Percentiles rank a stretch among this genome's conserved stretches.
Evolutionary conservation across 2,329 filamentous ascomycete genomes (phyloP).

Genomic region (Magnaporthiopsis incrustans): DNA sequence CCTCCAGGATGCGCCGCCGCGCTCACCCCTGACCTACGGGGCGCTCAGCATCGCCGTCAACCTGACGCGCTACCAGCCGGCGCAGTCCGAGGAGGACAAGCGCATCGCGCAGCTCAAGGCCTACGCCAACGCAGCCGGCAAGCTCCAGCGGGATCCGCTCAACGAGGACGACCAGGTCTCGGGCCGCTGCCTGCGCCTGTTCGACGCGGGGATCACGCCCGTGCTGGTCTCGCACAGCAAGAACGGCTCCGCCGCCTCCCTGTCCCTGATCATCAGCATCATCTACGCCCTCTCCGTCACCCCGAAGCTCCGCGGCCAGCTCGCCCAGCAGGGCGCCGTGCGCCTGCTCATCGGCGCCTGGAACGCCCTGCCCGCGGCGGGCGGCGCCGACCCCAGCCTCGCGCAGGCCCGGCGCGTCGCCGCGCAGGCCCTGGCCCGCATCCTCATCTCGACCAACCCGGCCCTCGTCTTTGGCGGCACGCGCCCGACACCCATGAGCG

Average conservation of each 20-base stretch:
- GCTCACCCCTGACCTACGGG: constrained; percentile 72
- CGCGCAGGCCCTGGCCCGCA: constrained; percentile 74
- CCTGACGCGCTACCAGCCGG: constrained; percentile 71
- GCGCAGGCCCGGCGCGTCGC: constrained; percentile 45
- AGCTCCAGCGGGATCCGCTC: constrained; percentile 54
- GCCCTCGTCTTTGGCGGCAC: constrained; percentile 73
- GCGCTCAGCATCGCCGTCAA: constrained; percentile 80
- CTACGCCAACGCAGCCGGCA: constrained; percentile 80
- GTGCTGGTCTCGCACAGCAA: constrained; percentile 71
- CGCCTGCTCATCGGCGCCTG: constrained; percentile 71
- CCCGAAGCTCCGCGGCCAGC: constrained; percentile 63
- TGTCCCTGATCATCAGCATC: constrained; percentile 67
- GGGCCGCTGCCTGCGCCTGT: constrained; percentile 66
- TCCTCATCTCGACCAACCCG: constrained; percentile 81
- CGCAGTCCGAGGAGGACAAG: constrained; percentile 81
- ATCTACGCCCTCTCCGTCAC: constrained; percentile 69
- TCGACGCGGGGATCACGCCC: constrained; percentile 70
- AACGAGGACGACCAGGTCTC: constrained; percentile 71
- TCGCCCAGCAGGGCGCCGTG: constrained; percentile 91
- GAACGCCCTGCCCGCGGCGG: constrained; percentile 46
- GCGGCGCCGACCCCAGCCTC: constrained; percentile 25
- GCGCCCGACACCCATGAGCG: constrained; percentile 63
- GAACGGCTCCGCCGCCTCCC: constrained; percentile 59
- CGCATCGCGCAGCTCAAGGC: constrained; percentile 87
- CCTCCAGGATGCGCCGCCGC: constrained; percentile 48